phyloP scores from a whole-genome alignment of 768 basidiomycete species.

The Psilocybe cubensis region DNA sequence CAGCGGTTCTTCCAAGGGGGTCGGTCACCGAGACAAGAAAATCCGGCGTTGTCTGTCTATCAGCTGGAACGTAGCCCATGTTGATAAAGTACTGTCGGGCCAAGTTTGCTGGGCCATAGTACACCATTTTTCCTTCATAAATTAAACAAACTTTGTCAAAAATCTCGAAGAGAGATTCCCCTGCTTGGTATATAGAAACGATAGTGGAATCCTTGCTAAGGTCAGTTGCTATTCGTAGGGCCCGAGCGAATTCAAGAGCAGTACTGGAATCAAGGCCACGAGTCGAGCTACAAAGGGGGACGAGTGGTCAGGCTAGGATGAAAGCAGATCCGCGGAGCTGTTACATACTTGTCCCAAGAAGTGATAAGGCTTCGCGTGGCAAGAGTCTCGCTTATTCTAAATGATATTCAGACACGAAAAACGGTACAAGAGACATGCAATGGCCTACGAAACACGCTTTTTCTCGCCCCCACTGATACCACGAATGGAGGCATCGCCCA shows the following conservation, averaged over 20 bases:
- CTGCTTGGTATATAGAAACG: conserved; percentile 85
- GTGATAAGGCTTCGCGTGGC: conserved; percentile 63
- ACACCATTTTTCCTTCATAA: conserved; percentile 76
- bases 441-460: conserved; percentile 71
- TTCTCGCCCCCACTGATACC: conserved; percentile 81
- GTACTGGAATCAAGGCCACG: conserved; percentile 71
- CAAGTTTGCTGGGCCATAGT: conserved; percentile 67
- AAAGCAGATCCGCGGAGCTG: background rate
- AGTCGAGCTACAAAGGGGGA: conserved; percentile 52
- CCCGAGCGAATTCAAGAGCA: conserved; percentile 72
- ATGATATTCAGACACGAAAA: background rate
- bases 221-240: conserved; percentile 69
- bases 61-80: conserved; percentile 62
- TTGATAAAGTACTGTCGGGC: conserved; percentile 78
- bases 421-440: background rate
- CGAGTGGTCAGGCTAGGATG: background rate
- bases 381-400: conserved; percentile 54
- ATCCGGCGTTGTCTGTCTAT: conserved; percentile 68
- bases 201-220: conserved; percentile 57
- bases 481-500: conserved; percentile 78
- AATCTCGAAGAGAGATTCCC: conserved; percentile 62
- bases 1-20: conserved; percentile 52
- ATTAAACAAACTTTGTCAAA: conserved; percentile 81
- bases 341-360: conserved; percentile 77
- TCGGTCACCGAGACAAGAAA: conserved; percentile 67